Evolutionary conservation across 2,329 filamentous ascomycete species (phyloP).

Genomic region (Dactylella cylindrospora): DNA sequence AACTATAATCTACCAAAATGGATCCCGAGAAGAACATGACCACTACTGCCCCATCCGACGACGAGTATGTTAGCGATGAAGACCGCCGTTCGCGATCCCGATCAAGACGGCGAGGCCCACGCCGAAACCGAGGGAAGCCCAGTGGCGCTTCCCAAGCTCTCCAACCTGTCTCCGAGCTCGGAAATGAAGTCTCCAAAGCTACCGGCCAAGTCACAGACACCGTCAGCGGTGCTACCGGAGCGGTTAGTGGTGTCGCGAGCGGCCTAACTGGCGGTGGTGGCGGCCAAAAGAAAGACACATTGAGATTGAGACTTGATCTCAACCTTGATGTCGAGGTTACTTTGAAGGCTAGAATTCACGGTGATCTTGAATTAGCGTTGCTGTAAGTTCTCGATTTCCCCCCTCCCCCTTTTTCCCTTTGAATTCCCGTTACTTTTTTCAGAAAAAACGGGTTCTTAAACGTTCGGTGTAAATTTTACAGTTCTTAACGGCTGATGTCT

Average conservation of each 20-base stretch:
- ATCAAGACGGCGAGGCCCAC: constrained; percentile 35
- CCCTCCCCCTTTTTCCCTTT: not conserved
- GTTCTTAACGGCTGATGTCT: constrained; percentile 41
- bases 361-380: constrained; percentile 76
- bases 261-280: constrained; percentile 40
- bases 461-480: constrained; percentile 32
- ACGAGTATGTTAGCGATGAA: constrained; percentile 41
- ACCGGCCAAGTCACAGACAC: constrained; percentile 45
- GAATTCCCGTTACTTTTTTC: constrained; percentile 23
- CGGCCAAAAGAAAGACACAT: constrained; percentile 61
- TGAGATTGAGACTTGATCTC: constrained; percentile 71
- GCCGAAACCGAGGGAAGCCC: constrained; percentile 23
- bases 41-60: constrained; percentile 30
- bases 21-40: constrained; percentile 39
- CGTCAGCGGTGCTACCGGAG: constrained; percentile 35
- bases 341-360: constrained; percentile 80
- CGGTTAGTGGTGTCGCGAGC: constrained; percentile 43
- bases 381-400: constrained; percentile 62
- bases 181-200: constrained; percentile 36
- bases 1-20: too few species aligned
- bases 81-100: constrained; percentile 29
- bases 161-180: constrained; percentile 29
- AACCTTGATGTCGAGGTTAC: constrained; percentile 83
- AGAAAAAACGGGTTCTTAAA: constrained; percentile 40
- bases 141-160: constrained; percentile 28